A percentile compares a stretch with the other conserved stretches of the same genome.
Evolutionary conservation across 116 monocot genomes (phyloP).

Genomic region (Iris pallida): DNA sequence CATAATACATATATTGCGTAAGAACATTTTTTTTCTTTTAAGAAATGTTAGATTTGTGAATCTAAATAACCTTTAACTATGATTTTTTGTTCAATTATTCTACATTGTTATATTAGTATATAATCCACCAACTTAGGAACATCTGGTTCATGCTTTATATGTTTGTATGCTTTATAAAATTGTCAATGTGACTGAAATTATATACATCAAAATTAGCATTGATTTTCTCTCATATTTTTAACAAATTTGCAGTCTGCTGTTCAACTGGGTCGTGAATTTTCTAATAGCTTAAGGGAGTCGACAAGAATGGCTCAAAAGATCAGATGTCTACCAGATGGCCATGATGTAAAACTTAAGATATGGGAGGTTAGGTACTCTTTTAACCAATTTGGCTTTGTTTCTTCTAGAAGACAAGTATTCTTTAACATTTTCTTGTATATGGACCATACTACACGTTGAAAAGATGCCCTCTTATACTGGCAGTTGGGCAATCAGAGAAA

Average conservation of each 20-base stretch:
- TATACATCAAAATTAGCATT: not conserved
- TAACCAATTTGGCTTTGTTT: not conserved
- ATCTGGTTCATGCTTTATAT: too few relatives aligned
- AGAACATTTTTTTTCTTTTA: too few relatives aligned
- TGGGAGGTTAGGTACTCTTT: conserved; percentile 50
- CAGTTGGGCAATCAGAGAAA: conserved; percentile 80
- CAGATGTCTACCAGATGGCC: conserved; percentile 79
- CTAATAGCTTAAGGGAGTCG: conserved; percentile 75
- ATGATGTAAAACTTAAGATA: conserved; percentile 82
- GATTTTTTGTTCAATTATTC: too few relatives aligned
- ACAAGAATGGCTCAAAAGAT: conserved; percentile 68
- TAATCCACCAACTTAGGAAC: too few relatives aligned
- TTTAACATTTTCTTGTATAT: not conserved
- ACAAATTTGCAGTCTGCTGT: conserved; percentile 63
- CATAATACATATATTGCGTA: too few relatives aligned
- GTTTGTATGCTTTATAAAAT: too few relatives aligned
- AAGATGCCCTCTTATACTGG: conserved; percentile 88
- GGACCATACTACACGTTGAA: conserved; percentile 51
- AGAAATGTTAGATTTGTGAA: too few relatives aligned
- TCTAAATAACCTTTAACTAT: too few relatives aligned
- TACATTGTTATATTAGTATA: too few relatives aligned
- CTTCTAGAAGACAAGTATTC: too few relatives aligned
- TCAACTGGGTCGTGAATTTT: conserved; percentile 63
- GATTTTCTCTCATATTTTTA: not conserved
- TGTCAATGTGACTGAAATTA: too few relatives aligned